phyloP scores from a whole-genome alignment of 306 rosid genomes.

The Vigna angularis region DNA sequence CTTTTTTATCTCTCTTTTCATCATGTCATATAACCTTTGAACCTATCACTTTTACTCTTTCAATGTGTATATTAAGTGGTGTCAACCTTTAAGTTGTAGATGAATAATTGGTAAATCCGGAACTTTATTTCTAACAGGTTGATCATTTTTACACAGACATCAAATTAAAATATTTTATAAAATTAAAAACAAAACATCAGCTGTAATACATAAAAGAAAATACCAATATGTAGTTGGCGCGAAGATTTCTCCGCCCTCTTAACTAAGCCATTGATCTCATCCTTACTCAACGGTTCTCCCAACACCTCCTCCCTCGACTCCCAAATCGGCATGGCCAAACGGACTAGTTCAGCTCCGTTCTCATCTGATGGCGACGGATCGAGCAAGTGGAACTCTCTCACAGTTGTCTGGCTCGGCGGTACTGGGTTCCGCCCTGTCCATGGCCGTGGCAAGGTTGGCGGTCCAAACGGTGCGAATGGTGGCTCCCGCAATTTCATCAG shows the following conservation, averaged over 20 bases:
- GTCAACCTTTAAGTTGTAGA: too few species aligned
- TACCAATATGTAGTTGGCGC: constrained; percentile 63
- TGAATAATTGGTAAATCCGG: too few species aligned
- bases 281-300: constrained; percentile 70
- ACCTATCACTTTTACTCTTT: too few species aligned
- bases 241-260: constrained; percentile 49
- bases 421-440: constrained; percentile 78
- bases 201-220: not conserved
- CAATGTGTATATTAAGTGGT: too few species aligned
- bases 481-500: constrained; percentile 72
- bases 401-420: constrained; percentile 66
- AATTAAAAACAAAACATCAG: not conserved
- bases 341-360: constrained; percentile 69
- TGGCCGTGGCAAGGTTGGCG: constrained; percentile 65
- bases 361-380: constrained; percentile 57
- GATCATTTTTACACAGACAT: not conserved
- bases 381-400: constrained; percentile 66
- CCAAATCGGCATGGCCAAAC: constrained; percentile 62
- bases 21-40: too few species aligned
- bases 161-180: not conserved
- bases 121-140: too few species aligned
- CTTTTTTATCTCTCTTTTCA: too few species aligned
- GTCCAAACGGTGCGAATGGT: constrained; percentile 67
- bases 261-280: constrained; percentile 61
- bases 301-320: constrained; percentile 64